A percentile compares a stretch with the other conserved stretches of the same genome.
phyloP scores from a whole-genome alignment of 2,329 filamentous ascomycete species.

The Scedosporium boydii region DNA sequence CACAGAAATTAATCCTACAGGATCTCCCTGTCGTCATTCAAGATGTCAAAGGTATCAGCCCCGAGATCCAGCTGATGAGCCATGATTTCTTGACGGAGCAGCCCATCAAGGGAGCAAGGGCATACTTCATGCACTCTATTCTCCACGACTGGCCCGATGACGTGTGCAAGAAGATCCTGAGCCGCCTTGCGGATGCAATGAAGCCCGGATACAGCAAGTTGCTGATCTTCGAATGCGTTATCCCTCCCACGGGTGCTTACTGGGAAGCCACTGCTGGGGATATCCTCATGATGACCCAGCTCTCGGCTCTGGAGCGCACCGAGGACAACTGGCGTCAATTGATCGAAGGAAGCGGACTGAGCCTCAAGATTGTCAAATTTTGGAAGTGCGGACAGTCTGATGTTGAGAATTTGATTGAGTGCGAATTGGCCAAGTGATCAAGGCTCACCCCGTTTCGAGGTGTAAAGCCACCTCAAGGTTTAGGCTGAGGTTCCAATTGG shows the following conservation, averaged over 20 bases:
- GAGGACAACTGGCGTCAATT: slow-evolving; percentile 12
- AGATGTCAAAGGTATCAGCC: slow-evolving; percentile 19
- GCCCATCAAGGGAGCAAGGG: slow-evolving; percentile 21
- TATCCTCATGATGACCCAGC: slow-evolving; percentile 20
- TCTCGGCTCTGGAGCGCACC: slow-evolving; percentile 13
- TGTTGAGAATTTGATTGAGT: slow-evolving; percentile 12
- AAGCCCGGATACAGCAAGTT: slow-evolving; percentile 20
- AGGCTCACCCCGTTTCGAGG: too few relatives aligned
- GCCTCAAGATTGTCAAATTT: slow-evolving; percentile 13
- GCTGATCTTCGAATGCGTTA: slow-evolving; percentile 22
- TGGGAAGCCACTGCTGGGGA: slow-evolving; percentile 19
- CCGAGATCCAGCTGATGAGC: slow-evolving; percentile 20
- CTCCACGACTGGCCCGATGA: slow-evolving; percentile 22
- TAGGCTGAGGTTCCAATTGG: too few relatives aligned
- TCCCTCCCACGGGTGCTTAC: slow-evolving; percentile 19
- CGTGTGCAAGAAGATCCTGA: slow-evolving; percentile 18
- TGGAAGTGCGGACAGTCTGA: slow-evolving; percentile 12
- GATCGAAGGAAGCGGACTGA: slow-evolving; percentile 8
- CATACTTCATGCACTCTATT: slow-evolving; percentile 25
- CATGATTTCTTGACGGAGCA: slow-evolving; percentile 22
- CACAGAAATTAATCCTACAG: slow-evolving; percentile 31
- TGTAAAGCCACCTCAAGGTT: too few relatives aligned
- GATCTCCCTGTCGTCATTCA: slow-evolving; percentile 32
- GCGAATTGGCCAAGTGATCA: slow-evolving; percentile 9
- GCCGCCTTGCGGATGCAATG: slow-evolving; percentile 18